Conservation (phyloP, 2,329 filamentous ascomycete genomes). For the Paraconiothyrium sp. region DNA sequence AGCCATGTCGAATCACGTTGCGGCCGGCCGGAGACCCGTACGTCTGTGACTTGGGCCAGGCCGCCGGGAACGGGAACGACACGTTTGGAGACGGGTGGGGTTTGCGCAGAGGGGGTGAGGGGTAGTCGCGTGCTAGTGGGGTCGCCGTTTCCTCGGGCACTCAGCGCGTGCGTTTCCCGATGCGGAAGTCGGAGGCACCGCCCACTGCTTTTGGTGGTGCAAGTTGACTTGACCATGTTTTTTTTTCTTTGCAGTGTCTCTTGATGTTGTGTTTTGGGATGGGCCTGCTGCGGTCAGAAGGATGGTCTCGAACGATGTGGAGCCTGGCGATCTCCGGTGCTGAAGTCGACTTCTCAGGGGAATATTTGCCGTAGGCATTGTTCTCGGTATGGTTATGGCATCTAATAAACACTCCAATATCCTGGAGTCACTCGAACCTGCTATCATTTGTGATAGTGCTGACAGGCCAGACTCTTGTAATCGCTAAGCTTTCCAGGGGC, state of each 20-base stretch:
- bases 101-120: neutral
- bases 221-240: neutral
- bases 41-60: neutral
- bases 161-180: neutral
- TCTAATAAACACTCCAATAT: too few relatives aligned
- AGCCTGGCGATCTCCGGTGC: neutral
- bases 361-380: neutral
- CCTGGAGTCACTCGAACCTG: too few relatives aligned
- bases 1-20: conserved; percentile 1
- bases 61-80: neutral
- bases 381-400: too few relatives aligned
- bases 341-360: neutral
- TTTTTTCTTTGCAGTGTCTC: neutral
- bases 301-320: neutral
- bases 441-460: too few relatives aligned
- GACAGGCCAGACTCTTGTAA: too few relatives aligned
- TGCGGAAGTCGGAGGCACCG: neutral
- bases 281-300: neutral
- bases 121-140: conserved; percentile 1
- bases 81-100: conserved; percentile 1
- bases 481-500: too few relatives aligned
- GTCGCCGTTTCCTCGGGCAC: conserved; percentile 4
- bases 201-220: neutral
- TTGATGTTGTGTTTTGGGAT: neutral
- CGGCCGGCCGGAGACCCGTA: neutral